These are phyloP conservation scores for Linderniella brevidens DNA, from an alignment of 257 asterid species.

Conservation along the genomic window DNA sequence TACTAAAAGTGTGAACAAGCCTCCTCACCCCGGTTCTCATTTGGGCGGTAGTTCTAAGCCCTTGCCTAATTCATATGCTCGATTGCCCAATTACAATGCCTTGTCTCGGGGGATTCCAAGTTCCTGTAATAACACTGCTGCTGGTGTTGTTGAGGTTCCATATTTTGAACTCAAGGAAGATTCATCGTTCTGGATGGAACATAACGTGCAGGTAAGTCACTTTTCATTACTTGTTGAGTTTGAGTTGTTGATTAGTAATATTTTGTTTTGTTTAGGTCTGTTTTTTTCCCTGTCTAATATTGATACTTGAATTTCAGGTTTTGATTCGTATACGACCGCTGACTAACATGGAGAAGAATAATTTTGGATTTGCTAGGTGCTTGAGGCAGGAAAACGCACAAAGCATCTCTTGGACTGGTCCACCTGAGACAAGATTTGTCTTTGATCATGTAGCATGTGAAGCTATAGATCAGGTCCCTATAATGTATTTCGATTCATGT, in stretches of 20 bases:
- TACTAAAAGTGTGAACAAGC: constrained; percentile 71
- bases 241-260: too few species aligned
- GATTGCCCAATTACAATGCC: constrained; percentile 41
- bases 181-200: constrained; percentile 92
- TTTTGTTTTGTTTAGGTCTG: constrained; percentile 3
- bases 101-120: constrained; percentile 51
- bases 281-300: constrained; percentile 5
- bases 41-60: constrained; percentile 56
- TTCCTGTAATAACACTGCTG: constrained; percentile 24
- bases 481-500: constrained; percentile 5
- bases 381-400: constrained; percentile 87
- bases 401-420: constrained; percentile 84
- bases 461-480: constrained; percentile 63
- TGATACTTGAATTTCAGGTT: constrained; percentile 28
- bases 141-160: constrained; percentile 57
- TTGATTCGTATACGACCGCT: constrained; percentile 84
- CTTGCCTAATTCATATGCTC: constrained; percentile 29
- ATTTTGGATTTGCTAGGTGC: constrained; percentile 55
- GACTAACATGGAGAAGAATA: constrained; percentile 56
- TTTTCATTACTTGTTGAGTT: neutral
- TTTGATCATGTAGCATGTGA: constrained; percentile 96
- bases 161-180: constrained; percentile 80
- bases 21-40: constrained; percentile 40
- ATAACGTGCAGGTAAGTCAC: constrained; percentile 75
- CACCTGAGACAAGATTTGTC: constrained; percentile 78